Conservation (phyloP, 83 land plant species). For the Diphasiastrum complanatum region DNA sequence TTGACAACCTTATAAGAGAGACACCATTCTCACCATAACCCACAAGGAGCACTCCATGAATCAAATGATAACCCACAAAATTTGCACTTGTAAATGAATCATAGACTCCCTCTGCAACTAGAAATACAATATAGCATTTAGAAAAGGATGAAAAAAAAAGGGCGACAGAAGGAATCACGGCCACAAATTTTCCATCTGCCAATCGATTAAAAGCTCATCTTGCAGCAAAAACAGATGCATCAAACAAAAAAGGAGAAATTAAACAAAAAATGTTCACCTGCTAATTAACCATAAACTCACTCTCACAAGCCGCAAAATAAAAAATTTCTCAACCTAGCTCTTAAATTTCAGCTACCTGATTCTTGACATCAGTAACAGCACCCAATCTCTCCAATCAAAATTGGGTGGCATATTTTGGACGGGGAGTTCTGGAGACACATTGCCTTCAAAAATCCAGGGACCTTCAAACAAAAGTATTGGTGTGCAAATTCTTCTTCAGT, state of each 20-base stretch:
- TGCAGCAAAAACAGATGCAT: too few species aligned
- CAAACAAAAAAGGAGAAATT: too few species aligned
- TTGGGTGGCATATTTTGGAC: conserved; percentile 40
- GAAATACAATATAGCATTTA: too few species aligned
- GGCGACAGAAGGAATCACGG: too few species aligned
- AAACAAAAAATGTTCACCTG: too few species aligned
- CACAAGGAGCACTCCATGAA: conserved; percentile 70
- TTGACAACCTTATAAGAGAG: conserved; percentile 44
- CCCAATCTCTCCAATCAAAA: conserved; percentile 83
- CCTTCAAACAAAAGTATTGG: conserved; percentile 36
- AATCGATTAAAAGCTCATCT: too few species aligned
- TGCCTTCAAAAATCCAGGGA: not conserved
- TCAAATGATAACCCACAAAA: conserved; percentile 11
- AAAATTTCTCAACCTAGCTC: too few species aligned
- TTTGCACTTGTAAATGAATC: not conserved
- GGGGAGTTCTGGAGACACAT: conserved; percentile 25
- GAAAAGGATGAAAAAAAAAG: too few species aligned
- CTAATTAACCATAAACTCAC: too few species aligned
- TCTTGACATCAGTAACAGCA: conserved; percentile 67
- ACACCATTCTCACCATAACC: conserved; percentile 59
- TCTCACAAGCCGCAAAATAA: too few species aligned
- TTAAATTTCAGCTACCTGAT: too few species aligned
- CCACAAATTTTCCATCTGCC: too few species aligned
- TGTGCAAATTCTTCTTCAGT: conserved; percentile 56
- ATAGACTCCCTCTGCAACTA: not conserved